A percentile compares a stretch with the other conserved stretches of the same genome.
Conservation (phyloP, 2,329 filamentous ascomycete species). For the Podosphaera aphanis region DNA sequence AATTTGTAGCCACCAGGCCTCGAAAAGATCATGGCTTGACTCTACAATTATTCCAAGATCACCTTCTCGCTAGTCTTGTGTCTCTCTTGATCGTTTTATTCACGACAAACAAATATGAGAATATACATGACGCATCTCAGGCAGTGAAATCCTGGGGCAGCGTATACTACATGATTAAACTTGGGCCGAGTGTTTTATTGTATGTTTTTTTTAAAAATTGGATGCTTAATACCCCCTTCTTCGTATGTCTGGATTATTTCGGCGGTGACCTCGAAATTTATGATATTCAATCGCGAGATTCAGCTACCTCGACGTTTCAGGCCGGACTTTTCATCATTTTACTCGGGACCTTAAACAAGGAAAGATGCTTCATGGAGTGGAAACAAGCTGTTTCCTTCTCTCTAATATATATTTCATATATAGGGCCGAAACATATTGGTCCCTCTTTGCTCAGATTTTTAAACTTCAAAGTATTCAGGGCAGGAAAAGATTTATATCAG, state of each 20-base stretch:
- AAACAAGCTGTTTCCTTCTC: conserved; percentile 9
- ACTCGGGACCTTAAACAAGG: conserved; percentile 8
- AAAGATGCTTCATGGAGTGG: conserved; percentile 10
- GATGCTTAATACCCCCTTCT: conserved; percentile 10
- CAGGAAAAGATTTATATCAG: conserved; percentile 4
- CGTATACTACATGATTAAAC: conserved; percentile 4
- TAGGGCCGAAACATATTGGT: conserved; percentile 12
- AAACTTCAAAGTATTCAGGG: conserved; percentile 7
- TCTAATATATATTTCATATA: conserved; percentile 9
- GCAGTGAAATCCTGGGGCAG: conserved; percentile 8
- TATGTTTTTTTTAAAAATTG: conserved; percentile 9
- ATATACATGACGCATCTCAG: conserved; percentile 6
- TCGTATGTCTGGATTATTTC: conserved; percentile 7
- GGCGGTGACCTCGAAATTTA: conserved; percentile 10
- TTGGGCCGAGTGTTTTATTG: conserved; percentile 8
- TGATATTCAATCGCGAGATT: conserved; percentile 4
- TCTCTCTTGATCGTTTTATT: conserved; percentile 8
- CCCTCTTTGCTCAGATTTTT: conserved; percentile 10
- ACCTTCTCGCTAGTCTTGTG: conserved; percentile 9
- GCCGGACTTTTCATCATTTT: conserved; percentile 7
- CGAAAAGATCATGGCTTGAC: conserved; percentile 6
- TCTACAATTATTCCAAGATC: conserved; percentile 7
- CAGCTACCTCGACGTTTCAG: conserved; percentile 9
- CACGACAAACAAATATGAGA: conserved; percentile 9
- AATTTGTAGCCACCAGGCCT: conserved; percentile 7